phyloP scores from a whole-genome alignment of 2,329 filamentous ascomycete genomes.

The Phaeosphaeria sp. region DNA sequence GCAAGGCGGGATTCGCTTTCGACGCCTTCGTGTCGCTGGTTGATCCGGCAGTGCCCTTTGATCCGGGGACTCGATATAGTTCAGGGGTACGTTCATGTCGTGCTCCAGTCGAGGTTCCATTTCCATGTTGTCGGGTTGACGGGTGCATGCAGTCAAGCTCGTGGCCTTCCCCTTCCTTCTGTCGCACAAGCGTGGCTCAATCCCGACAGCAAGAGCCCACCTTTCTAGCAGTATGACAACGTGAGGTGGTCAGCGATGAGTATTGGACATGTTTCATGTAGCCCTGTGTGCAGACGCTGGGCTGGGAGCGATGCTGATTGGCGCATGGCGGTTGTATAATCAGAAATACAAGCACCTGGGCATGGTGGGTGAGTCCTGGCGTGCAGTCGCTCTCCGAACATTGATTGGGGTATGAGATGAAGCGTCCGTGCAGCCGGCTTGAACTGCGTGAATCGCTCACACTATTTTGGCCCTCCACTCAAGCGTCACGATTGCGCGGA shows the following conservation, averaged over 20 bases:
- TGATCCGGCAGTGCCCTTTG: not conserved
- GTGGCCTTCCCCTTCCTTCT: constrained; percentile 20
- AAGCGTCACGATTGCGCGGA: constrained; percentile 2
- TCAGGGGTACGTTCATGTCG: constrained; percentile 16
- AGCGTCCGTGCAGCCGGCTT: constrained; percentile 14
- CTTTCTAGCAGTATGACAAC: constrained; percentile 11
- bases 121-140: constrained; percentile 22
- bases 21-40: not conserved
- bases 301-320: constrained; percentile 12
- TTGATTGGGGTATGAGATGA: constrained; percentile 18
- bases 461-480: constrained; percentile 19
- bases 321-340: constrained; percentile 10
- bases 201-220: constrained; percentile 23
- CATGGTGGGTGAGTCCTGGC: constrained; percentile 9
- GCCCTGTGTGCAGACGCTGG: constrained; percentile 11
- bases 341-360: constrained; percentile 4
- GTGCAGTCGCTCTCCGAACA: constrained; percentile 23
- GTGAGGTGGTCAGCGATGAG: constrained; percentile 18
- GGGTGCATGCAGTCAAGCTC: constrained; percentile 18
- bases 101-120: constrained; percentile 9
- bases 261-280: constrained; percentile 23
- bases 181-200: constrained; percentile 33
- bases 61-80: constrained; percentile 18
- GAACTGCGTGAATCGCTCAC: constrained; percentile 5
- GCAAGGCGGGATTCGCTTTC: not conserved